Base-by-base conservation (phyloP, 169 alveolate species). In the Perkinsus olseni region DNA sequence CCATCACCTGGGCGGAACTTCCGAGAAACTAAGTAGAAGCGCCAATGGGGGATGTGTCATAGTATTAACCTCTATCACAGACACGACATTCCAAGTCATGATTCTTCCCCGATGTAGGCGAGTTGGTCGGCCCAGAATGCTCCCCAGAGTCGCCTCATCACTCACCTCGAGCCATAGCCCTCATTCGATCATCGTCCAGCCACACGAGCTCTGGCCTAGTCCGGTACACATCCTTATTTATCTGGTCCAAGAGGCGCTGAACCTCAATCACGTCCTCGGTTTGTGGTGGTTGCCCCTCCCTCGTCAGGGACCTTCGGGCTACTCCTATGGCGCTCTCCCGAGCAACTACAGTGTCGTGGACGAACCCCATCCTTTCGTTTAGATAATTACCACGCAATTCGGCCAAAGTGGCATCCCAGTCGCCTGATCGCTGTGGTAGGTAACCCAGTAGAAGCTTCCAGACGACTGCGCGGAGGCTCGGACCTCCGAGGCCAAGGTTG, bases 391-490 rank as follows among this genome's bases (percentile, higher is more conserved):
- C 62, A 4, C 92, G 50, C 62, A 37, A 24, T 24, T 34, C 51
- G 11, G 0, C 74, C 92, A 91, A 38, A 3, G 36, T 6, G 31
- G 1, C 28, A 34, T 91, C 92, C 96, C 96, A 95, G 74, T 95
- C 91, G 3, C 38, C 91, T 13, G 93, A 50, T 24, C 93, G 91
- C 6, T 17, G 51, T 34, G 96, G 96, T 0, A 95, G 91, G 93
- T 93, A 95, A 1, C 95, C 96, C 91, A 95, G 28, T 28, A 93
- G 91, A 37, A 95, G 31, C 91, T 95, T 95, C 96, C 96, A 95
- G 38, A 74, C 91, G 24, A 92, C 37, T 0, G 95, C 51, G 40
- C 96, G 90, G 74, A 95, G 17, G 62, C 62, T 45, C 17, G 62
- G 62, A 45, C 62, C 62, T 45, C 62, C 62, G 17, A 45, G 62